A percentile compares a stretch with the other conserved stretches of the same genome.
These are phyloP conservation scores for Cyclanthera cordifolia DNA, from an alignment of 306 rosid genomes.

Conservation along the genomic window DNA sequence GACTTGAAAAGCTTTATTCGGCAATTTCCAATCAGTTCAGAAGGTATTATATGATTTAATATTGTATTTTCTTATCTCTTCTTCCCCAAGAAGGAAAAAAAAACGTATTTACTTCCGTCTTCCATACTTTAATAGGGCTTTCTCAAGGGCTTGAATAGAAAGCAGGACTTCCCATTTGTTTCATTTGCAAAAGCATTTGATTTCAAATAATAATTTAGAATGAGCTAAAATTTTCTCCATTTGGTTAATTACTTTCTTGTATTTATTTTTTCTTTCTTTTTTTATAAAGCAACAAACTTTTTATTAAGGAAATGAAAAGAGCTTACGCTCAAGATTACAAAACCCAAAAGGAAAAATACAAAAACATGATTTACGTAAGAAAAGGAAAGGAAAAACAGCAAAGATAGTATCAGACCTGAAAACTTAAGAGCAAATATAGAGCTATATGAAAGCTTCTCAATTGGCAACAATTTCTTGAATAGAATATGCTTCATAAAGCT, in stretches of 20 bases:
- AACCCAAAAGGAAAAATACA: no score
- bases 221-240: background rate
- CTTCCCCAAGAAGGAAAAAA: background rate
- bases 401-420: no score
- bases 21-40: slow-evolving; percentile 54
- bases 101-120: background rate
- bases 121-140: background rate
- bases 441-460: no score
- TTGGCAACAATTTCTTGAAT: no score
- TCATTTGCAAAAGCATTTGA: background rate
- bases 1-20: slow-evolving; percentile 73
- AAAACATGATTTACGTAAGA: no score
- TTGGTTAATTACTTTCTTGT: background rate
- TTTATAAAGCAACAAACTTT: no score
- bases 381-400: no score
- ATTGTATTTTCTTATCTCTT: background rate
- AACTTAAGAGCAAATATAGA: no score
- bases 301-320: no score
- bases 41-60: slow-evolving; percentile 36
- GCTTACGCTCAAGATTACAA: no score
- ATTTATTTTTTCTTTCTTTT: background rate
- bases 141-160: background rate
- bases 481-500: no score
- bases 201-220: background rate
- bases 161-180: background rate